Evolutionary conservation across 2,329 filamentous ascomycete genomes (phyloP).

Genomic region (Colletotrichum destructivum): DNA sequence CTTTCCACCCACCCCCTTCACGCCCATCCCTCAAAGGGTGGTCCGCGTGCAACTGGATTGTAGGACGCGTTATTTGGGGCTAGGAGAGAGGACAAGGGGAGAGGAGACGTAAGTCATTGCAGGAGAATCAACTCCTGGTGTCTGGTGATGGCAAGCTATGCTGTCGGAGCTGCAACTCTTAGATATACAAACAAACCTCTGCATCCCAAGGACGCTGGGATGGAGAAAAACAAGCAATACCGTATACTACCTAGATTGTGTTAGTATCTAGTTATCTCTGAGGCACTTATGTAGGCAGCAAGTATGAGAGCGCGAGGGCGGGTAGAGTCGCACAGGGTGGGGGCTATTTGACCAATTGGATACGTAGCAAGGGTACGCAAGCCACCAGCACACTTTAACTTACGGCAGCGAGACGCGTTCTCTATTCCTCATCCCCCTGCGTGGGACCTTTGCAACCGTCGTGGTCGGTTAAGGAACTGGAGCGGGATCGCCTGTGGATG

Average conservation of each 20-base stretch:
- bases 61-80: constrained; percentile 28
- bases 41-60: constrained; percentile 5
- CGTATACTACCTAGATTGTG: no score
- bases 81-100: constrained; percentile 12
- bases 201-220: background rate
- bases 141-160: background rate
- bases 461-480: constrained; percentile 22
- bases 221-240: background rate
- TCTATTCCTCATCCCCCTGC: background rate
- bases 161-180: constrained; percentile 8
- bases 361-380: constrained; percentile 24
- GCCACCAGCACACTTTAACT: constrained; percentile 23
- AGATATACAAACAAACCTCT: constrained; percentile 13
- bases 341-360: constrained; percentile 24
- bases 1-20: background rate
- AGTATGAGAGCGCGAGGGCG: constrained; percentile 2
- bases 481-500: constrained; percentile 17
- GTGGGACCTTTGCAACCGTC: background rate
- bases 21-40: background rate
- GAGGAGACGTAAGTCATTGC: constrained; percentile 12
- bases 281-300: background rate
- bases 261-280: no score
- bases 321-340: constrained; percentile 18
- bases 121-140: constrained; percentile 13
- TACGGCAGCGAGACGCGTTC: constrained; percentile 28